Base-by-base conservation (phyloP, 345 rosid genomes). In the Acer campestre region DNA sequence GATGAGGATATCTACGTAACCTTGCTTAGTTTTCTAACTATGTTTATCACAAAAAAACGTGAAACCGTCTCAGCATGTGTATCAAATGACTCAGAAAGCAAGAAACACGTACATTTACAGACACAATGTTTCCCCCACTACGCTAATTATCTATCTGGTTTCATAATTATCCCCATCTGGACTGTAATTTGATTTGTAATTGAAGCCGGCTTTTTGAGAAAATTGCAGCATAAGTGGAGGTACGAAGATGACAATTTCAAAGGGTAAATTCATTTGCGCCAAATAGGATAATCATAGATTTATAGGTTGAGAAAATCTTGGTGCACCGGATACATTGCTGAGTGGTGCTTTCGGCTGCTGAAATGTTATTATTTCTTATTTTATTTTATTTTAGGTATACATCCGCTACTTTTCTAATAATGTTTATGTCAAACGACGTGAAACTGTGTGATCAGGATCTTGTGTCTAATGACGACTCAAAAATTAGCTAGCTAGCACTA, bases 41-140 rank as follows among this genome's bases (percentile, higher is more conserved):
- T 10, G 59, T 73, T 61, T 73, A 73, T 73, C 76, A 62, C 23
- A 44, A 61, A 25, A 29, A 3, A 73, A 22, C 42, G 68, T 42
- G 56, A 61, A 73, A 73, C 22, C 23, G 22, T 61, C 76, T 40
- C 67, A 61, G 56, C 56, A 73, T 61, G 11, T 73, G 56, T 14
- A 13, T 42, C 14, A 42, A 44, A 13, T 16, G 76, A 61, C 68
- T 23, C 4, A 23, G 44, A 61, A 61, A 16, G 68, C 44, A 73
- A 73, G 29, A 18, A 38, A 38, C n/a, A n/a, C n/a, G n/a, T n/a
- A 73, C 68, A 23, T 0, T 4, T 35, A 35, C 38, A 35, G 38
- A 35, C 6, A 35, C 38, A 35, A 6, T 35, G 76, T 61, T 1
- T 12, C 29, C 40, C 56, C 68, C 17, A 73, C 76, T 31, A 17